Percentiles rank a stretch among this genome's conserved stretches.
Conservation (phyloP, 2,329 filamentous ascomycete genomes). For the Fusarium tuaranense region DNA sequence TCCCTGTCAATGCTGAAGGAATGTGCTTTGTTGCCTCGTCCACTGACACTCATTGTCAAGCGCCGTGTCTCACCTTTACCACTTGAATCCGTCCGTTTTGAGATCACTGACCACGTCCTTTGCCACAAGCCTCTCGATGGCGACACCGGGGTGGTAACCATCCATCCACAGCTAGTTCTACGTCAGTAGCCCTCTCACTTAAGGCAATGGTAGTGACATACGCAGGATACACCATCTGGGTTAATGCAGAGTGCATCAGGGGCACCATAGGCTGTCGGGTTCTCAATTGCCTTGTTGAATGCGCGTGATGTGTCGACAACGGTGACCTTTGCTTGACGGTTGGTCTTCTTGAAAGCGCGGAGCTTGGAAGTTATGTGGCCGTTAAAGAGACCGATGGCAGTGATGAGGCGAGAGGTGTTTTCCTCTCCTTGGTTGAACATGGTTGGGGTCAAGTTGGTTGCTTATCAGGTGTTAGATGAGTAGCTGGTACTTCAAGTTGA, state of each 20-base stretch:
- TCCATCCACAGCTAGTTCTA: slow-evolving; percentile 55
- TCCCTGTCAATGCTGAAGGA: neutral
- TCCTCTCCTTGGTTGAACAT: slow-evolving; percentile 44
- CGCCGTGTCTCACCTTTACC: slow-evolving; percentile 6
- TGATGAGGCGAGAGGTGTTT: slow-evolving; percentile 46
- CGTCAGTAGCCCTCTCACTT: neutral
- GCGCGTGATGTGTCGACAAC: slow-evolving; percentile 55
- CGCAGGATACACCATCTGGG: slow-evolving; percentile 55
- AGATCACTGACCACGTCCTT: slow-evolving; percentile 47
- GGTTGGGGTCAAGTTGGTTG: slow-evolving; percentile 55
- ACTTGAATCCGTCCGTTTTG: neutral
- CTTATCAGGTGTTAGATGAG: slow-evolving; percentile 35
- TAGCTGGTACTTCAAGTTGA: fast-evolving
- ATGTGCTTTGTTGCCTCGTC: neutral
- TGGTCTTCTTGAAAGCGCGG: slow-evolving; percentile 48
- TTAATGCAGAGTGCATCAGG: slow-evolving; percentile 57
- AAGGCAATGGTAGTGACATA: slow-evolving; percentile 6
- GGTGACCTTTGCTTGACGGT: slow-evolving; percentile 48
- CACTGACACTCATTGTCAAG: neutral
- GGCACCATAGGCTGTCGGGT: slow-evolving; percentile 56
- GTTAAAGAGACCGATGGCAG: slow-evolving; percentile 55
- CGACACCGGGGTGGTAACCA: slow-evolving; percentile 55
- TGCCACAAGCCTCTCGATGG: slow-evolving; percentile 55
- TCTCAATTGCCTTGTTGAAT: slow-evolving; percentile 56
- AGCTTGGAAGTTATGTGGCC: slow-evolving; percentile 44